Base-by-base conservation (phyloP, 176 grass and related monocot species). In the Dendrocalamus sinicus region DNA sequence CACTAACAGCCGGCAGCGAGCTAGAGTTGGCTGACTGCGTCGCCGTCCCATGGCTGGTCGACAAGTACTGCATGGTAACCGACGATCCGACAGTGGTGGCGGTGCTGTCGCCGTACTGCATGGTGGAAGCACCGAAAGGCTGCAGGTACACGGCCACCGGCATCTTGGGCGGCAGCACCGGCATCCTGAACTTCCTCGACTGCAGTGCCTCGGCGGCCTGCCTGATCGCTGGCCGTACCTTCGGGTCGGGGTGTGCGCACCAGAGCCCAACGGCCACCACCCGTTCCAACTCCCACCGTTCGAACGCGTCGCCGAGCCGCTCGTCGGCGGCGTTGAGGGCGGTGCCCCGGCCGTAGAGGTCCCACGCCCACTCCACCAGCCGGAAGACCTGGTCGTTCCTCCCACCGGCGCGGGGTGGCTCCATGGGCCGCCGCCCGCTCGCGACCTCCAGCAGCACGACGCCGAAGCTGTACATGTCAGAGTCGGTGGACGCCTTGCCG, bases 391-490 rank as follows among this genome's bases (percentile, higher is more conserved):
- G 35, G 7, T 22, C 22, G 0, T 60, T 20, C 3, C 4, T 23
- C 16, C 8, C 55, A 4, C 1, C 76, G n/a, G 4, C 39, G 0
- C 53, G 35, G 1, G 75, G 14, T 8, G 70, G 70, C 1, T n/a
- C 14, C 23, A 78, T 78, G 1, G 68, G 88, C 1, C 61, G 73
- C 51, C 79, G 53, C 12, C 86, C 86, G 30, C 72, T 64, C 7
- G 63, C 67, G 11, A 88, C 45, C 23, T 88, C 86, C 2, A 88
- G 81, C 16, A 83, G 66, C 0, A 77, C 80, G 24, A 88, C 17
- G 54, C 86, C 86, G 15, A 88, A 88, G 66, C 86, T 88, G 79
- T 75, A 83, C 13, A 88, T 41, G 55, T 88, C 80, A 7, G 80
- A 88, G 72, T 88, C 61, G 10, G 70, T 47, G 47, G 46, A 39